phyloP scores from a whole-genome alignment of 805 yeast genomes.

The Candida khao-thaluensis region DNA sequence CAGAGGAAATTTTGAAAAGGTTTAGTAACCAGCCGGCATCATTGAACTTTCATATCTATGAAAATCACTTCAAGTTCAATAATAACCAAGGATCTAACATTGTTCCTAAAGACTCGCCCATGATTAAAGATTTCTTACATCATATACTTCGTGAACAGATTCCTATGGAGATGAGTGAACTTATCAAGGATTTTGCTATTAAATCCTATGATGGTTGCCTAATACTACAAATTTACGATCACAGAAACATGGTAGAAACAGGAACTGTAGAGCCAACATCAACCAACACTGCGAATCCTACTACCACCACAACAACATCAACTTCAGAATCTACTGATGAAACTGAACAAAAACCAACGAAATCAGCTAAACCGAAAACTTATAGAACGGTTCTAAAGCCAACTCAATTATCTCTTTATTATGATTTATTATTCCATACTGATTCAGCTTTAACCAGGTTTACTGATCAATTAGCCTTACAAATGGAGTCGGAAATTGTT shows the following conservation, averaged over 20 bases:
- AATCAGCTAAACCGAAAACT: constrained; percentile 56
- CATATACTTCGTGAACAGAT: constrained; percentile 79
- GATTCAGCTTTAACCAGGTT: constrained; percentile 72
- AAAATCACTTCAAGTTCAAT: constrained; percentile 88
- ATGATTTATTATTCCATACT: constrained; percentile 80
- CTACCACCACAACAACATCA: too few species aligned
- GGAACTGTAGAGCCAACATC: not conserved
- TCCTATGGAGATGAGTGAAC: constrained; percentile 87
- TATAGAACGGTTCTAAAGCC: constrained; percentile 79
- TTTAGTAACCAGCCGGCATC: constrained; percentile 78
- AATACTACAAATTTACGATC: constrained; percentile 84
- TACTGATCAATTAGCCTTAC: constrained; percentile 74
- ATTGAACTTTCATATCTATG: constrained; percentile 84
- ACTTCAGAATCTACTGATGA: not conserved
- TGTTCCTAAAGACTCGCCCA: constrained; percentile 75
- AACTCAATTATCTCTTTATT: constrained; percentile 75
- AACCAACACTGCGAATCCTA: too few species aligned
- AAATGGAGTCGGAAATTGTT: constrained; percentile 85
- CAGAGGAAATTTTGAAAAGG: constrained; percentile 71
- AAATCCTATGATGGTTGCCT: constrained; percentile 87
- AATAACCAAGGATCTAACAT: constrained; percentile 76
- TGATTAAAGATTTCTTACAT: constrained; percentile 75
- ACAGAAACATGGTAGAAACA: constrained; percentile 49
- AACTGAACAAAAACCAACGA: not conserved
- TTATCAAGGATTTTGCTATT: constrained; percentile 81